These are phyloP conservation scores for Camellia oleifera DNA, from an alignment of 179 eudicot genomes.

Conservation along the genomic window DNA sequence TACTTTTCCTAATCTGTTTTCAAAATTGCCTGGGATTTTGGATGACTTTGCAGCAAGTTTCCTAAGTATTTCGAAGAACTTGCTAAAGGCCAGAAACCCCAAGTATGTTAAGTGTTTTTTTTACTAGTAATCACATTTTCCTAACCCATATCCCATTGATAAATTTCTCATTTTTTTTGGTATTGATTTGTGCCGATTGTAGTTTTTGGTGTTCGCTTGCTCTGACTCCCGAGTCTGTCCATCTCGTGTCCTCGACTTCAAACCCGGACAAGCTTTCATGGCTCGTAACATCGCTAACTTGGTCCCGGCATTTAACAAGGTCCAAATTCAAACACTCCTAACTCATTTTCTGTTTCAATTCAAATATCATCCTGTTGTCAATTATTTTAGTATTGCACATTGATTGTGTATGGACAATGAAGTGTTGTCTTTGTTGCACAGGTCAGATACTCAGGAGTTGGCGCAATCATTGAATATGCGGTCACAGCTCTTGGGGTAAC, in stretches of 20 bases:
- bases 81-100: conserved; percentile 10
- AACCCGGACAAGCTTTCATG: conserved; percentile 30
- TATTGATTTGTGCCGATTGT: neutral
- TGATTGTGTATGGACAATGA: neutral
- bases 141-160: neutral
- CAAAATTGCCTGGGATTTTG: neutral
- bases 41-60: conserved; percentile 8
- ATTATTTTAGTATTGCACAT: too few relatives aligned
- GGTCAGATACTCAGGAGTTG: conserved; percentile 17
- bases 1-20: neutral
- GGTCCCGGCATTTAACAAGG: conserved; percentile 32
- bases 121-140: neutral
- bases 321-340: neutral
- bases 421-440: neutral
- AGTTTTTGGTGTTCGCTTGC: conserved; percentile 38
- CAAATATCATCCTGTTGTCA: too few relatives aligned
- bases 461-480: conserved; percentile 35
- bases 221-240: conserved; percentile 36
- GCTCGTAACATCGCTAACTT: conserved; percentile 32
- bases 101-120: conserved; percentile 3
- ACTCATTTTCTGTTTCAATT: neutral
- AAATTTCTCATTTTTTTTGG: neutral
- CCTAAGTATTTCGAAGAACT: conserved; percentile 16
- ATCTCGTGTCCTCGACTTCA: conserved; percentile 23
- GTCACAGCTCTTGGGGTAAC: conserved; percentile 17